phyloP scores from a whole-genome alignment of 2,329 filamentous ascomycete genomes.

The Passalora sequoiae region DNA sequence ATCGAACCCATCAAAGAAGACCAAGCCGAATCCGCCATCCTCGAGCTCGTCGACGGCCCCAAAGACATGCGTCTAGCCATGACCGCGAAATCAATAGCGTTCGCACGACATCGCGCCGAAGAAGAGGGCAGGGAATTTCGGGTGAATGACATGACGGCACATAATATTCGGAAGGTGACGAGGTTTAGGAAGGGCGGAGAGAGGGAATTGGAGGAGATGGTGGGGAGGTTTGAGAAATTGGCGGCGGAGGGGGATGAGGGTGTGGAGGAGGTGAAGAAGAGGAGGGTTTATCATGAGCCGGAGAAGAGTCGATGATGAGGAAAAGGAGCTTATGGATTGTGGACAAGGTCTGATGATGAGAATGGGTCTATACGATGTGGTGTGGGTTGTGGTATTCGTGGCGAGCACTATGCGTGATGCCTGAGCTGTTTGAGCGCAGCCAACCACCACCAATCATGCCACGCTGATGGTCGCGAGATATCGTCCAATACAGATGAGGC shows the following conservation, averaged over 20 bases:
- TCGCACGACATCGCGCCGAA: constrained; percentile 29
- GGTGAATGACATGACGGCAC: constrained; percentile 65
- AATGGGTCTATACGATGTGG: too few species aligned
- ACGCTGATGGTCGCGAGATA: too few species aligned
- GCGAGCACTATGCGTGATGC: too few species aligned
- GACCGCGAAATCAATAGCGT: constrained; percentile 78
- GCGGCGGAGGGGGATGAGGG: constrained; percentile 31
- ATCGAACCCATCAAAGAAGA: constrained; percentile 85
- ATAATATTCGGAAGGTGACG: constrained; percentile 81
- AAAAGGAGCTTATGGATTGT: neutral
- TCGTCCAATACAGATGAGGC: too few species aligned
- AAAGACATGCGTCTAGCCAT: constrained; percentile 92
- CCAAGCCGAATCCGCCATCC: constrained; percentile 81
- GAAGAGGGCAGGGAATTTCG: constrained; percentile 47
- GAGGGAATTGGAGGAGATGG: constrained; percentile 59
- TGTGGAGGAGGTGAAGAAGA: constrained; percentile 32
- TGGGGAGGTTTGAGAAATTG: constrained; percentile 41
- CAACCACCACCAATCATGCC: too few species aligned
- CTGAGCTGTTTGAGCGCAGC: too few species aligned
- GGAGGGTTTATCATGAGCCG: constrained; percentile 32
- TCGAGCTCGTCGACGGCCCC: constrained; percentile 91
- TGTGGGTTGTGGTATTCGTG: too few species aligned
- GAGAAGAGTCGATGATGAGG: constrained; percentile 23
- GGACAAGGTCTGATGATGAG: too few species aligned
- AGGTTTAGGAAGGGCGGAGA: constrained; percentile 64